These are phyloP conservation scores for Penicillium ucsense DNA, from an alignment of 495 filamentous ascomycete genomes.

Conservation along the genomic window DNA sequence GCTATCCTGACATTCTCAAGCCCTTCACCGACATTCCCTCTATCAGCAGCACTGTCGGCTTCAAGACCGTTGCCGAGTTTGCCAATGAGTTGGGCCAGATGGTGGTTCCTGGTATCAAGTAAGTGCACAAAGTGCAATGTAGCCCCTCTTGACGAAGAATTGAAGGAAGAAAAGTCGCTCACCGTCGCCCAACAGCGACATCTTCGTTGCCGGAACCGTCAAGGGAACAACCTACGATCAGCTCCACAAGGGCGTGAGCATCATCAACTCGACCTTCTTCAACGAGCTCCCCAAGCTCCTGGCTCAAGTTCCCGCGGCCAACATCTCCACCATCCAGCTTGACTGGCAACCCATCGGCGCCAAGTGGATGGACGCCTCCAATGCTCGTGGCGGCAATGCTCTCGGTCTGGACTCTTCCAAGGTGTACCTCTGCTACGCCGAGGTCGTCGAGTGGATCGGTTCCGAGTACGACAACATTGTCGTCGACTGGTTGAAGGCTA, in stretches of 20 bases:
- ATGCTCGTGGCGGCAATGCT: slow-evolving; percentile 27
- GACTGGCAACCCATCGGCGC: slow-evolving; percentile 40
- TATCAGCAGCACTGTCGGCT: slow-evolving; percentile 22
- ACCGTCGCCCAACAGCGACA: slow-evolving; percentile 13
- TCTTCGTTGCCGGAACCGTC: slow-evolving; percentile 29
- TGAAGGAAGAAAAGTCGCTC: not conserved
- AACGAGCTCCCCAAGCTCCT: slow-evolving; percentile 21
- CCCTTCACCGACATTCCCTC: slow-evolving; percentile 28
- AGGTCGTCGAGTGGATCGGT: slow-evolving; percentile 31
- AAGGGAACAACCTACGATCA: slow-evolving; percentile 21
- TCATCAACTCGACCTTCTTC: slow-evolving; percentile 32
- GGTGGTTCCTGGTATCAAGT: slow-evolving; percentile 23
- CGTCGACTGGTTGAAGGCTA: slow-evolving; percentile 22
- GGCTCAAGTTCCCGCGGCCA: slow-evolving; percentile 17
- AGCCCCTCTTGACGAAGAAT: not conserved
- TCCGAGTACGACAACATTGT: slow-evolving; percentile 23
- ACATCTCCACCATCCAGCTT: slow-evolving; percentile 29
- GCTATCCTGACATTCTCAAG: slow-evolving; percentile 25
- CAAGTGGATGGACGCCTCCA: slow-evolving; percentile 24
- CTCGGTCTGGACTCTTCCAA: slow-evolving; percentile 29
- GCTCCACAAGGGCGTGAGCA: slow-evolving; percentile 20
- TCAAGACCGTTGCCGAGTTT: slow-evolving; percentile 27
- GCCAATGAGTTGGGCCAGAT: slow-evolving; percentile 18
- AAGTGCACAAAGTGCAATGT: not conserved
- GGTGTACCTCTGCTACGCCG: slow-evolving; percentile 29